phyloP scores from a whole-genome alignment of 768 basidiomycete species.

The Lentinula detonsa region DNA sequence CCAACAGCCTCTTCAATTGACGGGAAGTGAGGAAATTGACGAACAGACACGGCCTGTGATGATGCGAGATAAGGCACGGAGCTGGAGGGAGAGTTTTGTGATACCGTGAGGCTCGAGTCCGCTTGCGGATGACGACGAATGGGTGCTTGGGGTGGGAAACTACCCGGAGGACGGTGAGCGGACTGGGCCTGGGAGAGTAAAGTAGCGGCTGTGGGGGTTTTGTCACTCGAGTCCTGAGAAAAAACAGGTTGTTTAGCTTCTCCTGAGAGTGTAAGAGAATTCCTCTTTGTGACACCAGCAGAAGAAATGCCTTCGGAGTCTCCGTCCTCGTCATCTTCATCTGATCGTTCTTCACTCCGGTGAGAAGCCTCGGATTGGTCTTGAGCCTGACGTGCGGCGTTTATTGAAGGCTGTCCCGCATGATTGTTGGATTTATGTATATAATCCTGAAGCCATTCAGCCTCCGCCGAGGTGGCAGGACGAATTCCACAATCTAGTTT shows the following conservation, averaged over 20 bases:
- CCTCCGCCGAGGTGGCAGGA: conserved; percentile 85
- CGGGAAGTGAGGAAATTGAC: conserved; percentile 76
- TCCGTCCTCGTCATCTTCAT: conserved; percentile 80
- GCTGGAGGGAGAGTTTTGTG: conserved; percentile 50
- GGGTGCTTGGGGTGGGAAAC: conserved; percentile 65
- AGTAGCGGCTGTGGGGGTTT: conserved; percentile 79
- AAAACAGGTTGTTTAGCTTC: conserved; percentile 56
- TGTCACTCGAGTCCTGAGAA: conserved; percentile 67
- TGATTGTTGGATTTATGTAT: conserved; percentile 88
- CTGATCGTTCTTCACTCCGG: conserved; percentile 66
- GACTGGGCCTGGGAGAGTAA: conserved; percentile 75
- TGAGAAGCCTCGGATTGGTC: conserved; percentile 58
- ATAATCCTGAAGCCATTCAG: conserved; percentile 89
- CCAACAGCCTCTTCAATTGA: conserved; percentile 83
- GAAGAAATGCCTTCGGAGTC: conserved; percentile 72
- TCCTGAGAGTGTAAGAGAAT: conserved; percentile 60
- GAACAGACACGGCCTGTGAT: conserved; percentile 57
- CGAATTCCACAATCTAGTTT: conserved; percentile 82
- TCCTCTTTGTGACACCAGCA: conserved; percentile 60
- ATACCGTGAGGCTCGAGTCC: conserved; percentile 48
- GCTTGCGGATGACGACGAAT: conserved; percentile 70
- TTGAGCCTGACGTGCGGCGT: conserved; percentile 65
- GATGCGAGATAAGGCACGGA: conserved; percentile 43
- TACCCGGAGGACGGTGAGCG: conserved; percentile 49
- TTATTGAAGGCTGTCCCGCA: conserved; percentile 69